These are phyloP conservation scores for Hymenochaete sp. DNA, from an alignment of 1,284 basidiomycete species.

Conservation along the genomic window DNA sequence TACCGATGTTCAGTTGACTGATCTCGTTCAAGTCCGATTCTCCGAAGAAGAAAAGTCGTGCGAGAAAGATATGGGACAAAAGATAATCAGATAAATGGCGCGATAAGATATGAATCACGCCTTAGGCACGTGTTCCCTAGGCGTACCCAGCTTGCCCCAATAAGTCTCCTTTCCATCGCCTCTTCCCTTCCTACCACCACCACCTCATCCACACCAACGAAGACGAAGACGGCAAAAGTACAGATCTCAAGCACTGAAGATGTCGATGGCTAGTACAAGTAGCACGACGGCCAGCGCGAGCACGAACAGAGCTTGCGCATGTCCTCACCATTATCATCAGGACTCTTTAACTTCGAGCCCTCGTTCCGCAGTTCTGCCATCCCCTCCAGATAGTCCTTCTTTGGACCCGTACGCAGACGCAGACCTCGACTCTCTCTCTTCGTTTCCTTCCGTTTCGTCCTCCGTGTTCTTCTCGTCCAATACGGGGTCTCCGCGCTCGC, in stretches of 20 bases:
- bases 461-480: conserved; percentile 70
- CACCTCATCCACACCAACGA: neutral
- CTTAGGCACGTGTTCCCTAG: no score
- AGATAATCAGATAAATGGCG: no score
- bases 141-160: no score
- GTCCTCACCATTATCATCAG: conserved; percentile 17
- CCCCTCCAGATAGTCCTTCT: conserved; percentile 48
- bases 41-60: no score
- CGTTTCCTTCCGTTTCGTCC: conserved; percentile 62
- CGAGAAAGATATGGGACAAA: no score
- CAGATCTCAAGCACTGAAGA: neutral
- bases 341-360: conserved; percentile 34
- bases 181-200: neutral
- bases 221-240: neutral
- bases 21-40: no score
- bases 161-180: neutral
- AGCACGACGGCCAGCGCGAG: neutral
- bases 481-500: conserved; percentile 44
- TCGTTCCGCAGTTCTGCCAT: conserved; percentile 37
- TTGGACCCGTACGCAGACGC: conserved; percentile 11
- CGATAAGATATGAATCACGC: no score
- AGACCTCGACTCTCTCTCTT: conserved; percentile 49
- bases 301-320: conserved; percentile 3
- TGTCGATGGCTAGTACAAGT: neutral
- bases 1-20: no score